Conservation (phyloP, 768 basidiomycete genomes). For the Russula earlei region DNA sequence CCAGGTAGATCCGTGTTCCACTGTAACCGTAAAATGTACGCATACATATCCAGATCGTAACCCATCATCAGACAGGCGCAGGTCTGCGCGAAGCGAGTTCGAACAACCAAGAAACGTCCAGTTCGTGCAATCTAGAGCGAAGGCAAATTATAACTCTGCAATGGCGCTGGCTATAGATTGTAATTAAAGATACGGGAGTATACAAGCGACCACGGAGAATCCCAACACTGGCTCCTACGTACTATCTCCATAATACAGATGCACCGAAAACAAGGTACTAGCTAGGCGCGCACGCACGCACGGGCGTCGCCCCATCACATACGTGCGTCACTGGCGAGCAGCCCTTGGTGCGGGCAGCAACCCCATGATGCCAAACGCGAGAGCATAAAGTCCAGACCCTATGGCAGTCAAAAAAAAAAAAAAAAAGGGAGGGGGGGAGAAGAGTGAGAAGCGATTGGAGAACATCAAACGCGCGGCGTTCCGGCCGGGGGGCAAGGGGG, state of each 20-base stretch:
- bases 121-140: background rate
- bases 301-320: background rate
- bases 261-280: background rate
- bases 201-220: background rate
- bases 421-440: conserved; percentile 28
- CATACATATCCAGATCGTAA: background rate
- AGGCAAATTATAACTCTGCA: background rate
- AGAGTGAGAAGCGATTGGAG: too few species aligned
- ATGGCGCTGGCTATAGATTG: background rate
- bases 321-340: conserved; percentile 2
- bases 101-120: background rate
- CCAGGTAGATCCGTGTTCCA: background rate
- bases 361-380: conserved; percentile 66
- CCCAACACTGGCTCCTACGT: background rate
- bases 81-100: background rate
- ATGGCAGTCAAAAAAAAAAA: background rate
- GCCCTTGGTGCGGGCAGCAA: conserved; percentile 50
- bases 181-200: background rate
- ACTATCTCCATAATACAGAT: conserved; percentile 2
- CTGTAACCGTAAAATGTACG: background rate
- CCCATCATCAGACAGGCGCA: background rate
- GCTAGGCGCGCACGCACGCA: background rate
- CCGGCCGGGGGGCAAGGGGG: too few species aligned
- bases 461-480: too few species aligned
- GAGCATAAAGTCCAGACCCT: conserved; percentile 64